Evolutionary conservation across 2,329 filamentous ascomycete species (phyloP).

Genomic region (Lomentospora prolificans): DNA sequence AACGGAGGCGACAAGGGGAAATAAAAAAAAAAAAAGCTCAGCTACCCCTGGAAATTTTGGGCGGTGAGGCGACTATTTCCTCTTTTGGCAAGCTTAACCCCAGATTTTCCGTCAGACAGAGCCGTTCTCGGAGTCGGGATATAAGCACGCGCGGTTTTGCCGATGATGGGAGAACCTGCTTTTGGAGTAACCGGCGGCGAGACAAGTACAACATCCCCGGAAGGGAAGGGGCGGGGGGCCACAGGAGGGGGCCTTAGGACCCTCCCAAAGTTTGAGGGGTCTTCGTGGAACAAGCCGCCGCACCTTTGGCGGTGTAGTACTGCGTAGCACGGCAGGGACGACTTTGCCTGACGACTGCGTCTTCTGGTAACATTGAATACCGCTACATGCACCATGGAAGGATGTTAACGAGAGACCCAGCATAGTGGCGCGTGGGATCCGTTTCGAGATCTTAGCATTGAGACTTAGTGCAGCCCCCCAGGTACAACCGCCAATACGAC

Average conservation of each 20-base stretch:
- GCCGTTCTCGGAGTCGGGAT: conserved; percentile 6
- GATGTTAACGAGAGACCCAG: too few species aligned
- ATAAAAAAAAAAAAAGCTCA: conserved; percentile 5
- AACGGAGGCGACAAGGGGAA: not conserved
- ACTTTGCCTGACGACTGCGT: too few species aligned
- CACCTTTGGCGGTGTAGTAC: too few species aligned
- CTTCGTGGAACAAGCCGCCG: too few species aligned
- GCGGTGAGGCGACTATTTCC: conserved; percentile 6
- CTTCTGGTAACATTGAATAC: too few species aligned
- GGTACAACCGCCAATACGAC: too few species aligned
- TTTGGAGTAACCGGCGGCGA: not conserved
- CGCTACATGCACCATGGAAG: too few species aligned
- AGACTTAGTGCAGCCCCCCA: not conserved
- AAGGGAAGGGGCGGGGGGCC: not conserved
- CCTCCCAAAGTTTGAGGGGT: too few species aligned
- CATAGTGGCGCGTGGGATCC: not conserved
- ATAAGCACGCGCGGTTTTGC: not conserved
- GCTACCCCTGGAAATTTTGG: conserved; percentile 8
- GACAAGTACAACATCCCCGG: not conserved
- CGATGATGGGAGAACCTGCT: not conserved
- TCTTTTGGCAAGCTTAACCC: conserved; percentile 4
- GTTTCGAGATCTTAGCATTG: not conserved
- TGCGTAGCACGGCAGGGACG: too few species aligned
- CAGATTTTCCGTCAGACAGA: conserved; percentile 3
- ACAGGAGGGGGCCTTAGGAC: too few species aligned